phyloP scores from a whole-genome alignment of 208 protist genomes.

The Acanthamoeba royreba region DNA sequence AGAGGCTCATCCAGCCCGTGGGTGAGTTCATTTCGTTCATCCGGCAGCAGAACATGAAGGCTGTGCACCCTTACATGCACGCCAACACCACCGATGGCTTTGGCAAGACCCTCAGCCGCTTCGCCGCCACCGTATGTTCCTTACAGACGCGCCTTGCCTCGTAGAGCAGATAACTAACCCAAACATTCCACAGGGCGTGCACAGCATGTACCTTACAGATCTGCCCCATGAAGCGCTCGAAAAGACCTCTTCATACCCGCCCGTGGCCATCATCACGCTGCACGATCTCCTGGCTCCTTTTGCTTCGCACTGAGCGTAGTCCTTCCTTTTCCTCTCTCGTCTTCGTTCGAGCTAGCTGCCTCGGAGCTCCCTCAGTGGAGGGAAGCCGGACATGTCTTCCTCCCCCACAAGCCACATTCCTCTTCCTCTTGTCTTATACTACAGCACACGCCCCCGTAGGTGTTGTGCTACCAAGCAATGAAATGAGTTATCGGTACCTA shows the following conservation, averaged over 20 bases:
- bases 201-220: not conserved
- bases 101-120: not conserved
- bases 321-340: too few relatives aligned
- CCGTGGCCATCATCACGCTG: not conserved
- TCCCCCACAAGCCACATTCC: too few relatives aligned
- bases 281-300: not conserved
- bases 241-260: not conserved
- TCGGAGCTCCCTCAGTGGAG: too few relatives aligned
- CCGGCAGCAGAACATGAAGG: not conserved
- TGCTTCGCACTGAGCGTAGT: not conserved
- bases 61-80: not conserved
- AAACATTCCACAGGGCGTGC: not conserved
- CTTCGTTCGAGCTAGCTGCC: too few relatives aligned
- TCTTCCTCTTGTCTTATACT: too few relatives aligned
- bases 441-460: too few relatives aligned
- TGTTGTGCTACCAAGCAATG: too few relatives aligned
- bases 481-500: too few relatives aligned
- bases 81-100: not conserved
- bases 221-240: not conserved
- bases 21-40: not conserved
- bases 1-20: not conserved
- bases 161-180: too few relatives aligned
- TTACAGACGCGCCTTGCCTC: too few relatives aligned
- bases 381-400: too few relatives aligned
- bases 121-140: not conserved